Evolutionary conservation across 495 filamentous ascomycete species (phyloP), one percentile per base, ranked within the genome.

Genomic region (Pyrenopolyporus hunteri): DNA sequence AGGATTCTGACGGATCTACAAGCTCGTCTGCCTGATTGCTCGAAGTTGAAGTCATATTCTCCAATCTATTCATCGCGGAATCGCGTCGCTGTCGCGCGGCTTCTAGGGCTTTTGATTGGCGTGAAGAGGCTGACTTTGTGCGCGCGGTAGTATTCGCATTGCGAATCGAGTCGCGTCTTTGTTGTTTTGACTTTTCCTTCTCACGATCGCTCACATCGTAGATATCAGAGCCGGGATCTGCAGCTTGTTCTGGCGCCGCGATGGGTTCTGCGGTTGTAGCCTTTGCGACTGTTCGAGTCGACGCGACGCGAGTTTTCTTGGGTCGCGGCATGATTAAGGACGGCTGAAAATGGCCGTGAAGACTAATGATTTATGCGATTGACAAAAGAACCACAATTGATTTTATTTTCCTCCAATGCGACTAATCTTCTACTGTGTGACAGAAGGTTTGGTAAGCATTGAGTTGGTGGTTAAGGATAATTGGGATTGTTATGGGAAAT

Each of bases 181-280:
- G 44, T 11, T 49, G 44, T 25, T 59, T 68, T 22, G 54, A 53
- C 20, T 61, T 70, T 40, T 76, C 73, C 47, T 77, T 76, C 37
- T 80, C 78, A 31, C 72, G 71, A 31, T 77, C 76, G 69, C 76
- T 78, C 22, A 77, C 70, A 57, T 76, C 75, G 68, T 78, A 76
- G 5, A 76, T 73, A 56, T 79, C 77, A 50, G 73, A 76, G 28
- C 61, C 66, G 22, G 61, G 6, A 0, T 54, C 57, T 6, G 57
- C 3, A 11, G 42, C 29, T 48, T 64, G 50, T 37, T 49, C 31
- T 14, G 50, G 36, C 25, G 22, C 55, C 22, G 31, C 54, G 32
- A 5, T 64, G 39, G 20, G 67, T 59, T 46, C 47, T n/a, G 60
- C 53, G 13, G 46, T 65, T 43, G 45, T 51, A 42, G 53, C 50